A percentile compares a stretch with the other conserved stretches of the same genome.
Conservation (phyloP, 106 monocot species). For the Phalaenopsis aphrodite region DNA sequence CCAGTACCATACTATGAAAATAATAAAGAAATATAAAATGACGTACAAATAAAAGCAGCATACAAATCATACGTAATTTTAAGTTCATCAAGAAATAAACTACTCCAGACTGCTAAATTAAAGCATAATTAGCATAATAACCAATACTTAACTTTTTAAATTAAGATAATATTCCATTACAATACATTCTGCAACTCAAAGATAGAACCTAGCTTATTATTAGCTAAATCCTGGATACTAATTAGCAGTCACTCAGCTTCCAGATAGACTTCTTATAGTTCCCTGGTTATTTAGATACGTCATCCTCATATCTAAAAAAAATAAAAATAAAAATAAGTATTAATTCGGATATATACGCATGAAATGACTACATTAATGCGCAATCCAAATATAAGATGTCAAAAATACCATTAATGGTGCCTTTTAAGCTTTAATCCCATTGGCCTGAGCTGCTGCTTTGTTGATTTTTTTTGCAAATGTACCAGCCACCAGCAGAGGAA, state of each 20-base stretch:
- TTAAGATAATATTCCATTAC: neutral
- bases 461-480: slow-evolving; percentile 1
- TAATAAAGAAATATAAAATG: too few species aligned
- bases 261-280: neutral
- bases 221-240: neutral
- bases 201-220: neutral
- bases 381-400: neutral
- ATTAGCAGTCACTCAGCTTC: neutral
- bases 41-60: too few species aligned
- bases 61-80: too few species aligned
- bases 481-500: slow-evolving; percentile 8
- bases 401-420: neutral
- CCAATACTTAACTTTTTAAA: neutral
- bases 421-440: neutral
- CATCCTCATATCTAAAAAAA: neutral
- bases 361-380: neutral
- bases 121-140: neutral
- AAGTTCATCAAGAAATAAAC: too few species aligned
- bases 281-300: neutral
- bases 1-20: too few species aligned
- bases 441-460: neutral
- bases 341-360: neutral
- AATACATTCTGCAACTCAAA: neutral
- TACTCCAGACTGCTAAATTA: neutral
- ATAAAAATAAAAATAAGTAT: neutral